Conservation (phyloP, 768 basidiomycete genomes). For the Filobasidium wieringae region DNA sequence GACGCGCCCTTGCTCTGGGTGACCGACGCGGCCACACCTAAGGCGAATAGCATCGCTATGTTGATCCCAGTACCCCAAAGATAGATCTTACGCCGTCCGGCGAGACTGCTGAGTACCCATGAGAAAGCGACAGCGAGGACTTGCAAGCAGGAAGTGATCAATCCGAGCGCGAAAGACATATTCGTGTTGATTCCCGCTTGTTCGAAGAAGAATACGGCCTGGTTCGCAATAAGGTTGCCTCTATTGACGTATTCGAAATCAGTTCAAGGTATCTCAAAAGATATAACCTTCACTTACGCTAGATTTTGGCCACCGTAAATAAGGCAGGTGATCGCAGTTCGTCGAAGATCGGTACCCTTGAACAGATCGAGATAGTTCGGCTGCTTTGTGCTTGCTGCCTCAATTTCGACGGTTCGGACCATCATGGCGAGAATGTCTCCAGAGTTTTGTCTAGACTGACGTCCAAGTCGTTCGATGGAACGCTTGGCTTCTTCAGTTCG, state of each 20-base stretch:
- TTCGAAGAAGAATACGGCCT: constrained; percentile 25
- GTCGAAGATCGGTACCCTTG: constrained; percentile 21
- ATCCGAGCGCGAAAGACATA: constrained; percentile 19
- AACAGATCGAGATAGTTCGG: constrained; percentile 28
- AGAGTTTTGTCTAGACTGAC: neutral
- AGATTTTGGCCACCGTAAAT: constrained; percentile 9
- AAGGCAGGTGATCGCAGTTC: constrained; percentile 42
- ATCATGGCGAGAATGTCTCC: constrained; percentile 17
- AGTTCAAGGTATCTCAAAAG: too few relatives aligned
- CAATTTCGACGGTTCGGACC: constrained; percentile 24
- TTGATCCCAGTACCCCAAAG: constrained; percentile 20
- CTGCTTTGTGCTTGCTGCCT: constrained; percentile 17
- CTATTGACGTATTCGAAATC: too few relatives aligned
- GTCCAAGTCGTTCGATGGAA: constrained; percentile 4
- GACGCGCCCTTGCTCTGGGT: neutral
- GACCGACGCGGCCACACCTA: constrained; percentile 15
- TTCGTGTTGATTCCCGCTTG: constrained; percentile 12
- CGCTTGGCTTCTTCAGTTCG: constrained; percentile 32
- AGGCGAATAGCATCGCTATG: constrained; percentile 17
- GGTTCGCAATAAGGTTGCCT: constrained; percentile 17
- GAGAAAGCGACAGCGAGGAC: constrained; percentile 14
- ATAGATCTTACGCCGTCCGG: constrained; percentile 23
- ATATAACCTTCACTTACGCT: neutral
- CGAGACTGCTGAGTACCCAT: constrained; percentile 28
- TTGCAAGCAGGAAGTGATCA: constrained; percentile 20